Conservation (phyloP, 2,329 filamentous ascomycete genomes). For the Periconia sp. region DNA sequence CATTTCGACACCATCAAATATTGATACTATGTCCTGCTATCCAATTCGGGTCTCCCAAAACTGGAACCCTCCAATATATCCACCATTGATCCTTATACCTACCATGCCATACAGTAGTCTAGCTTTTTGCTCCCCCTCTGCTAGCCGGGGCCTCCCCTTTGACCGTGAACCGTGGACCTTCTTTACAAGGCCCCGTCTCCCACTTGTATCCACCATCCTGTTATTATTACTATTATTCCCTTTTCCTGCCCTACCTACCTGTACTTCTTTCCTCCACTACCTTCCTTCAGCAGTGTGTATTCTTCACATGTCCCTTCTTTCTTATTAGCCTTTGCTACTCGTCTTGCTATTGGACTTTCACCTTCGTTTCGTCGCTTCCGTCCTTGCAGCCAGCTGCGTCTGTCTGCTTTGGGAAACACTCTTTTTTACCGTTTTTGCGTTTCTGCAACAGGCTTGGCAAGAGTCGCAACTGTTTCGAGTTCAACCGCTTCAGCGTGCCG, state of each 20-base stretch:
- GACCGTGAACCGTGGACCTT: conserved; percentile 8
- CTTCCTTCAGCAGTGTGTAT: conserved; percentile 28
- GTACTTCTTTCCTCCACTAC: conserved; percentile 20
- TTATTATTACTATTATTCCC: conserved; percentile 5
- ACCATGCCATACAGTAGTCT: conserved; percentile 18
- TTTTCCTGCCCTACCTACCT: conserved; percentile 10
- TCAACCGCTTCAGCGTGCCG: neutral
- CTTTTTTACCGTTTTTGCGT: conserved; percentile 6
- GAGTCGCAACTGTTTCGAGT: conserved; percentile 4
- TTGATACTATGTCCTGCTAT: conserved; percentile 27
- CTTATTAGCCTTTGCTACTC: neutral
- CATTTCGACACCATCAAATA: conserved; percentile 20
- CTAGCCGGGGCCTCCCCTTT: conserved; percentile 16
- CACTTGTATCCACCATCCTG: no score
- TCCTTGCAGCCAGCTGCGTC: neutral
- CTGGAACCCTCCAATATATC: conserved; percentile 2
- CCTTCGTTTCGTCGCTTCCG: neutral
- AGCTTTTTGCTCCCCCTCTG: neutral
- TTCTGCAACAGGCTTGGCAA: conserved; percentile 3
- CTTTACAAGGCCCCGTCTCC: conserved; percentile 27
- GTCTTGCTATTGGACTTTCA: neutral
- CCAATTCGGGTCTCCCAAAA: conserved; percentile 36
- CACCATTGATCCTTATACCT: neutral
- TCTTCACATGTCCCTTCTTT: conserved; percentile 40
- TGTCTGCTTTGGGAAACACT: neutral